Evolutionary conservation across 2,329 filamentous ascomycete species (phyloP).

Genomic region (Alternaria consortialis): DNA sequence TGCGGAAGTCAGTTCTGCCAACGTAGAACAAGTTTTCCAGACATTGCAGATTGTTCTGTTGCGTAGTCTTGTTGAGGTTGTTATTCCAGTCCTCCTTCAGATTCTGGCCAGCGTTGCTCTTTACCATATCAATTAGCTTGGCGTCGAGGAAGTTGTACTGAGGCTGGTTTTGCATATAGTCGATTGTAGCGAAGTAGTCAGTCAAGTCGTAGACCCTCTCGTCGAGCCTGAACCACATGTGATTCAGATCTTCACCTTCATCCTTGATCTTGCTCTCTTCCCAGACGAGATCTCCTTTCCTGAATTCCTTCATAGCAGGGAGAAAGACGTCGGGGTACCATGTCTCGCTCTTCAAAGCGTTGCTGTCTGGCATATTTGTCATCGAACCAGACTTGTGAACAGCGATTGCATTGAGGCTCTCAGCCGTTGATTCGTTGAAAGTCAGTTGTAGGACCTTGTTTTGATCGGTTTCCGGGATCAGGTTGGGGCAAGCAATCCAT

Average conservation of each 20-base stretch:
- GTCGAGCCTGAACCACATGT: conserved; percentile 82
- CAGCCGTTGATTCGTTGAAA: conserved; percentile 67
- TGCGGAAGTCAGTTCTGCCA: conserved; percentile 85
- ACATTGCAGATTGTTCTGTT: conserved; percentile 78
- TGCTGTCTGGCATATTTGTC: conserved; percentile 63
- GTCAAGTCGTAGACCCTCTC: conserved; percentile 86
- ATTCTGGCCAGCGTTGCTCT: conserved; percentile 80
- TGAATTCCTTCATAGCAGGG: conserved; percentile 83
- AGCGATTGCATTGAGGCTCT: conserved; percentile 60
- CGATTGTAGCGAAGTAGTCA: conserved; percentile 84
- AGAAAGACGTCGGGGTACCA: conserved; percentile 84
- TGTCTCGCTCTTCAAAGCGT: conserved; percentile 65
- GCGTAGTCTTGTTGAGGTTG: conserved; percentile 61
- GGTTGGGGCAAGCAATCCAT: conserved; percentile 73
- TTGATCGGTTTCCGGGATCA: conserved; percentile 62
- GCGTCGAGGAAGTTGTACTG: conserved; percentile 77
- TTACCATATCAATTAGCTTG: conserved; percentile 72
- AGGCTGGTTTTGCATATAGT: conserved; percentile 63
- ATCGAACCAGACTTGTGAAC: conserved; percentile 75
- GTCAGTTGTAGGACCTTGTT: conserved; percentile 65
- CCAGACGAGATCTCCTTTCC: conserved; percentile 86
- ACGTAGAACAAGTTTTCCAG: conserved; percentile 84
- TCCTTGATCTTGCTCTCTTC: conserved; percentile 65
- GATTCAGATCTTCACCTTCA: conserved; percentile 72
- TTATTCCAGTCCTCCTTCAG: conserved; percentile 72